Percentiles rank a stretch among this genome's conserved stretches.
Conservation (phyloP, 2,329 filamentous ascomycete species). For the Colletotrichum sp. region DNA sequence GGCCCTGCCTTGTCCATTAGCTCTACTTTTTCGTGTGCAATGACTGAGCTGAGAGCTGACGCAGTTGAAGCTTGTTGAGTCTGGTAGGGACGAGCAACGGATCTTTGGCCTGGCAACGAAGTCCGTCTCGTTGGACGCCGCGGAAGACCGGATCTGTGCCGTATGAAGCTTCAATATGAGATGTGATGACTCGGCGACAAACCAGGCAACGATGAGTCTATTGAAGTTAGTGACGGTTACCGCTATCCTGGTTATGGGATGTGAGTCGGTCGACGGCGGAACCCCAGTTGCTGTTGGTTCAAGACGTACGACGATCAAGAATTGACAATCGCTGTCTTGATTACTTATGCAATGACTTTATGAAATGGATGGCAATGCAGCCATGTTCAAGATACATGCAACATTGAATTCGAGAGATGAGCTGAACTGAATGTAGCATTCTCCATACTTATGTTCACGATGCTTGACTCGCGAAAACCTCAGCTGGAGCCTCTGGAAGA, state of each 20-base stretch:
- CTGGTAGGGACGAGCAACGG: neutral
- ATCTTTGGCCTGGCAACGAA: neutral
- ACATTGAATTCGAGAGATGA: neutral
- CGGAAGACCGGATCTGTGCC: constrained; percentile 10
- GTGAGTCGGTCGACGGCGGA: neutral
- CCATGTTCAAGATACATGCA: neutral
- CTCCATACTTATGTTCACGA: neutral
- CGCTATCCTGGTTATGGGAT: neutral
- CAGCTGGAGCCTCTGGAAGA: neutral
- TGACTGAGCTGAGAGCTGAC: neutral
- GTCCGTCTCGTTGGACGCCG: neutral
- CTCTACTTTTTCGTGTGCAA: neutral
- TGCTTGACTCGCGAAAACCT: constrained; percentile 5
- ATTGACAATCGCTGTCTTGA: neutral
- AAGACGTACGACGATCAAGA: neutral
- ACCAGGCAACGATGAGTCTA: neutral
- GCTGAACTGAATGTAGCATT: neutral
- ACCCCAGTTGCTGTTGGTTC: neutral
- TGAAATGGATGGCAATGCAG: neutral
- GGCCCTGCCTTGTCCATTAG: neutral
- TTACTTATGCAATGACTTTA: neutral
- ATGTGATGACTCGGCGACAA: neutral
- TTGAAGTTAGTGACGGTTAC: neutral
- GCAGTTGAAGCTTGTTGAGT: neutral
- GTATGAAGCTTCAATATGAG: constrained; percentile 1